These are phyloP conservation scores for Amoeboaphelidium protococcarum DNA, from an alignment of 371 early-diverging fungal species.

Conservation along the genomic window DNA sequence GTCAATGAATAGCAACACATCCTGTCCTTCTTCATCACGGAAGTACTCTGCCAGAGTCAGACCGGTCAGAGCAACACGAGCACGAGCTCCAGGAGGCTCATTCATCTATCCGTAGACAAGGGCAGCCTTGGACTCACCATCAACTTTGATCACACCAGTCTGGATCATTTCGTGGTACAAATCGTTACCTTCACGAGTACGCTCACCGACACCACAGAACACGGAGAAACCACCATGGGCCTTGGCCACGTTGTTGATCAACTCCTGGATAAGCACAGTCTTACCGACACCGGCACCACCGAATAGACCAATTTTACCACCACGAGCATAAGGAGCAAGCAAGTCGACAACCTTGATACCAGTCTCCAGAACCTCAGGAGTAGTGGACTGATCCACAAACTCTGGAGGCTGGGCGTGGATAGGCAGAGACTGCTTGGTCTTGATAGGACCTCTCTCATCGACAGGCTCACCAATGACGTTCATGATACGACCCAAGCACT, in stretches of 20 bases:
- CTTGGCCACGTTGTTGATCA: constrained; percentile 94
- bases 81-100: constrained; percentile 98
- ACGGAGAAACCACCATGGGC: constrained; percentile 95
- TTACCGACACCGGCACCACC: constrained; percentile 98
- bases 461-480: constrained; percentile 96
- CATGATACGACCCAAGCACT: constrained; percentile 82
- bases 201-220: constrained; percentile 90
- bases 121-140: constrained; percentile 80
- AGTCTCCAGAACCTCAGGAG: constrained; percentile 84
- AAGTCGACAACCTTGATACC: constrained; percentile 97
- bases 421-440: constrained; percentile 50
- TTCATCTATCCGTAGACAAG: constrained; percentile 97
- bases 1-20: constrained; percentile 96
- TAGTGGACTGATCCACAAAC: constrained; percentile 85
- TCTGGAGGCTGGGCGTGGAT: constrained; percentile 84
- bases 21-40: constrained; percentile 96
- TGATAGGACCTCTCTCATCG: constrained; percentile 91
- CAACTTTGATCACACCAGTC: constrained; percentile 80
- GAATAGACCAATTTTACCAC: constrained; percentile 95
- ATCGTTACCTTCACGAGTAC: constrained; percentile 96
- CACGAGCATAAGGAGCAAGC: constrained; percentile 80
- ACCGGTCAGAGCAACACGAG: constrained; percentile 94
- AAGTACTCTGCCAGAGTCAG: constrained; percentile 95
- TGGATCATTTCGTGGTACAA: constrained; percentile 91
- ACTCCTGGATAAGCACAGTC: constrained; percentile 91